These are phyloP conservation scores for Cryptococcus deneoformans DNA, from an alignment of 1,284 basidiomycete species.

Conservation along the genomic window DNA sequence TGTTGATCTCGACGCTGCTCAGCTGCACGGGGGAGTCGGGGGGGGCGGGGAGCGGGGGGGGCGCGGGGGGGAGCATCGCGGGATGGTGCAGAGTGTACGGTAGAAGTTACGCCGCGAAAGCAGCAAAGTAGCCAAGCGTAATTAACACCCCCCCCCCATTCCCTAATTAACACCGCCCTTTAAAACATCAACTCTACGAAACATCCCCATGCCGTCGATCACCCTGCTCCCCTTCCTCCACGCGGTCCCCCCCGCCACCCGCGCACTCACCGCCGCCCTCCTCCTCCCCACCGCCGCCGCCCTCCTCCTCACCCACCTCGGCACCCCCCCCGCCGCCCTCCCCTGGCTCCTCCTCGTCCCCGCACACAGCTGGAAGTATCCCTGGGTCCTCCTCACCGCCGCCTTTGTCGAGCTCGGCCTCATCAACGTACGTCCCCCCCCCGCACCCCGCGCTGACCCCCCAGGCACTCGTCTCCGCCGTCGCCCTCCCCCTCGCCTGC, in stretches of 20 bases:
- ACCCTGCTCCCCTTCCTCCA: slow-evolving; percentile 48
- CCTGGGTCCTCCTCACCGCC: slow-evolving; percentile 89
- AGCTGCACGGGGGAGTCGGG: not conserved
- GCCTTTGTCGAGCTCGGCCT: slow-evolving; percentile 81
- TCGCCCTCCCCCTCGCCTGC: slow-evolving; percentile 76
- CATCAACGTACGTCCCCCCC: slow-evolving; percentile 64
- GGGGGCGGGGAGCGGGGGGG: too few relatives aligned
- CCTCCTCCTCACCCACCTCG: slow-evolving; percentile 49
- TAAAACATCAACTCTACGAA: too few relatives aligned
- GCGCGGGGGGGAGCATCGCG: too few relatives aligned
- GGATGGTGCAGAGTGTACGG: too few relatives aligned
- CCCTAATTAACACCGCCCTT: too few relatives aligned
- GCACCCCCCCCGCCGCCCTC: slow-evolving; percentile 1
- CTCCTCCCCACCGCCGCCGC: slow-evolving; percentile 64
- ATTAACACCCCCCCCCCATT: too few relatives aligned
- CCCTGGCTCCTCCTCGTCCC: slow-evolving; percentile 80
- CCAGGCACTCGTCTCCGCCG: slow-evolving; percentile 73
- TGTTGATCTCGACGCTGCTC: slow-evolving; percentile 37
- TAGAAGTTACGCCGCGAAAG: too few relatives aligned
- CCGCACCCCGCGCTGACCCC: too few relatives aligned
- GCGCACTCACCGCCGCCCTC: slow-evolving; percentile 67
- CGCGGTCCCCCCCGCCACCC: slow-evolving; percentile 59
- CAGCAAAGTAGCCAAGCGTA: too few relatives aligned
- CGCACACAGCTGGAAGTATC: slow-evolving; percentile 76
- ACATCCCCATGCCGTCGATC: slow-evolving; percentile 48